phyloP scores from a whole-genome alignment of 2,329 filamentous ascomycete species.

The Alternaria conjuncta region DNA sequence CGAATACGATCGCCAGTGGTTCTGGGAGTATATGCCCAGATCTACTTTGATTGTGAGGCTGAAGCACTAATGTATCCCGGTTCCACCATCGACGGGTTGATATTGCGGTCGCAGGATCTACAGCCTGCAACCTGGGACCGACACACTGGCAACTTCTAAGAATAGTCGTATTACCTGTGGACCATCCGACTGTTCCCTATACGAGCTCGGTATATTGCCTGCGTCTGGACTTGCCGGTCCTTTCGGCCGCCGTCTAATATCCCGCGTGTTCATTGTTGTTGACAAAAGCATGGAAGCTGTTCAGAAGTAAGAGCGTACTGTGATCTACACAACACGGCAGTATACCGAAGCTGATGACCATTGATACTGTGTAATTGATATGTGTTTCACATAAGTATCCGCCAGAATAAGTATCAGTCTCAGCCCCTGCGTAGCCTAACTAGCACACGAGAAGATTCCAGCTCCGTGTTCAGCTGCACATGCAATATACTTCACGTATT shows the following conservation, averaged over 20 bases:
- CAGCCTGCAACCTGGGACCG: conserved; percentile 13
- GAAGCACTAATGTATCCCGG: conserved; percentile 22
- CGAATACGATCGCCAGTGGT: neutral
- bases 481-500: conserved; percentile 33
- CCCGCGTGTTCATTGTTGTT: neutral
- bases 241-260: neutral
- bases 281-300: neutral
- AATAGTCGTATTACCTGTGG: conserved; percentile 8
- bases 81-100: conserved; percentile 26
- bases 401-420: neutral
- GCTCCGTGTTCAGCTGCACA: conserved; percentile 12
- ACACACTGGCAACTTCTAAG: conserved; percentile 6
- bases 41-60: conserved; percentile 24
- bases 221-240: conserved; percentile 4
- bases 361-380: neutral
- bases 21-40: neutral
- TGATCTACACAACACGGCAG: neutral
- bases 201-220: conserved; percentile 11
- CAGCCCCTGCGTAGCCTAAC: neutral
- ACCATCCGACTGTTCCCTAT: neutral
- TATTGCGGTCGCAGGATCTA: conserved; percentile 21
- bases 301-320: neutral
- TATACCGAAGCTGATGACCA: neutral
- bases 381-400: neutral
- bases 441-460: conserved; percentile 12